Evolutionary conservation across 495 filamentous ascomycete genomes (phyloP).

Genomic region (Lichenothelia convexa): DNA sequence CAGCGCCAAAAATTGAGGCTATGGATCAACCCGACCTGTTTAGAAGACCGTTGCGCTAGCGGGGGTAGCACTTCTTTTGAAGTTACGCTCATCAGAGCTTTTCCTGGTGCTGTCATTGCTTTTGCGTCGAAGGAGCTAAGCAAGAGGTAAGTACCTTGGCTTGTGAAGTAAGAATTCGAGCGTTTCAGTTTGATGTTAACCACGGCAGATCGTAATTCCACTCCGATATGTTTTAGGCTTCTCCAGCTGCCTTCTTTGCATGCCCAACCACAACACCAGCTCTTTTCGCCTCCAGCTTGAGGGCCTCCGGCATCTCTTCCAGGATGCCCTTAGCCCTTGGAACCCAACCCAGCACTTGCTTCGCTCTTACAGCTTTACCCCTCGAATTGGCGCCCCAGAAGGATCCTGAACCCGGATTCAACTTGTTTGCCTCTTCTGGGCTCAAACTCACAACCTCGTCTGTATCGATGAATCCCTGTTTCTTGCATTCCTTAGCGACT

Average conservation of each 20-base stretch:
- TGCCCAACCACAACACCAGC: constrained; percentile 21
- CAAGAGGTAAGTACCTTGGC: too few relatives aligned
- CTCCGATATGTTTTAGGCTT: too few relatives aligned
- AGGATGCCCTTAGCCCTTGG: constrained; percentile 30
- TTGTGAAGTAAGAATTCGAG: too few relatives aligned
- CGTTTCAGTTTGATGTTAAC: too few relatives aligned
- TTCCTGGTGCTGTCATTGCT: too few relatives aligned
- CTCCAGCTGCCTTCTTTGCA: constrained; percentile 21
- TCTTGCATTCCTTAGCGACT: constrained; percentile 41
- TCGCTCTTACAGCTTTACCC: constrained; percentile 34
- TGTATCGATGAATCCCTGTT: constrained; percentile 43
- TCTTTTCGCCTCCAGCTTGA: constrained; percentile 27
- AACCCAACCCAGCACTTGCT: constrained; percentile 41
- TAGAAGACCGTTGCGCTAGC: too few relatives aligned
- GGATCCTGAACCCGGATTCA: constrained; percentile 7
- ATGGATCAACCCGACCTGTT: too few relatives aligned
- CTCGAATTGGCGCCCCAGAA: constrained; percentile 41
- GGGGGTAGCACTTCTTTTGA: too few relatives aligned
- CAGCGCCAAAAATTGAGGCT: too few relatives aligned
- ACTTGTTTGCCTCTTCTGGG: constrained; percentile 14
- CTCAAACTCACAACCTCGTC: constrained; percentile 27
- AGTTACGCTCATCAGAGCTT: too few relatives aligned
- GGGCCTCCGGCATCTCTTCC: constrained; percentile 30
- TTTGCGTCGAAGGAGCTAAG: too few relatives aligned
- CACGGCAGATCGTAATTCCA: too few relatives aligned